These are phyloP conservation scores for Lentinus tigrinus DNA, from an alignment of 768 basidiomycete genomes.

Conservation along the genomic window DNA sequence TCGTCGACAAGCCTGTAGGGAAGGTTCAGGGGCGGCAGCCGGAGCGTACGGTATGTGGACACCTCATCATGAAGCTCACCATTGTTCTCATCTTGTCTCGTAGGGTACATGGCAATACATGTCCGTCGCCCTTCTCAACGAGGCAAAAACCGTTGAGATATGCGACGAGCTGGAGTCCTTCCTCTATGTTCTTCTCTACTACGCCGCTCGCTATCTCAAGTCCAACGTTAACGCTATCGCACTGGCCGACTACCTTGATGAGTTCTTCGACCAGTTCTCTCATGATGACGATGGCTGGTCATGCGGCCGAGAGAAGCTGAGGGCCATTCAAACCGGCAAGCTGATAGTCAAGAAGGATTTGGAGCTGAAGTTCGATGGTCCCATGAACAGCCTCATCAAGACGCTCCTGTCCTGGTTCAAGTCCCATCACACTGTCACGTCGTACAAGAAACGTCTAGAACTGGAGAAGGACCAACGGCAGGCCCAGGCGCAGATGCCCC, in stretches of 20 bases:
- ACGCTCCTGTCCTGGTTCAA: not conserved
- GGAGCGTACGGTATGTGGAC: not conserved
- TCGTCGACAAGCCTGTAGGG: not conserved
- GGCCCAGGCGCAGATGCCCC: too few species aligned
- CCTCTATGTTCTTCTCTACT: constrained; percentile 13
- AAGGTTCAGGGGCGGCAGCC: not conserved
- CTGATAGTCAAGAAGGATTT: not conserved
- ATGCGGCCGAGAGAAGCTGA: constrained; percentile 2
- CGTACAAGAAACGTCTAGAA: not conserved
- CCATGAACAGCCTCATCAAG: not conserved
- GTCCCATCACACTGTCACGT: not conserved
- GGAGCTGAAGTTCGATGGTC: not conserved
- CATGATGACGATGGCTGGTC: not conserved
- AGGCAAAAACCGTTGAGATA: not conserved
- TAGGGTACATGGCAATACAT: constrained; percentile 23
- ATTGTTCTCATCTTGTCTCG: not conserved
- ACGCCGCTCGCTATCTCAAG: constrained; percentile 4
- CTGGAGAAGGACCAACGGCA: not conserved
- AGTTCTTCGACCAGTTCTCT: constrained; percentile 1
- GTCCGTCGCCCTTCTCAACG: not conserved
- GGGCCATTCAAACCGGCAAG: not conserved
- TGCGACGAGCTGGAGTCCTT: constrained; percentile 20
- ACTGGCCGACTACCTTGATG: not conserved
- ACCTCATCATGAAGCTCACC: not conserved
- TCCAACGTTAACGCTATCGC: not conserved